Conservation (phyloP, 345 rosid genomes). For the Eucalyptus pauciflora region DNA sequence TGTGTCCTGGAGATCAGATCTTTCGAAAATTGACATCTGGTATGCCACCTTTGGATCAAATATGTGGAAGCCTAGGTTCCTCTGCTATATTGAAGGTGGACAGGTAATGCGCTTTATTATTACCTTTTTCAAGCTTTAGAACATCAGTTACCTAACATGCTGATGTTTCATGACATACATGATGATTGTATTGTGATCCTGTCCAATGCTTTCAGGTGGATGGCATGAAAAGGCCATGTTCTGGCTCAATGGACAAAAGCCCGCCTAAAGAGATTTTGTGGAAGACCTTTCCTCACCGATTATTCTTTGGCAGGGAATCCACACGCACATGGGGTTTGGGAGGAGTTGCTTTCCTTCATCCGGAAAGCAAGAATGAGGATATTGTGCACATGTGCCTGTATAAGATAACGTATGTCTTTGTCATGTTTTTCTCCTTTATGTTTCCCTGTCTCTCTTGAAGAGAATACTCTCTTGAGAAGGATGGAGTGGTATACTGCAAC, state of each 20-base stretch:
- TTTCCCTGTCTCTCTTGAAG: not conserved
- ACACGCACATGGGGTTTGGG: slow-evolving; percentile 66
- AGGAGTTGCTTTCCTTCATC: slow-evolving; percentile 81
- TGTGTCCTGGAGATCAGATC: slow-evolving; percentile 53
- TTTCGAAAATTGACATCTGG: slow-evolving; percentile 64
- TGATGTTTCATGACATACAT: not conserved
- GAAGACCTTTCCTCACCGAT: slow-evolving; percentile 63
- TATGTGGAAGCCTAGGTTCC: slow-evolving; percentile 75
- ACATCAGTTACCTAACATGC: not conserved
- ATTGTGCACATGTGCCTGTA: slow-evolving; percentile 51
- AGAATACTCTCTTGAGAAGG: not conserved
- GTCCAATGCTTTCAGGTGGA: slow-evolving; percentile 28
- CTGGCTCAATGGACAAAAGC: slow-evolving; percentile 67
- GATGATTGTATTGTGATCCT: not conserved
- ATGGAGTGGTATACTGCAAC: not conserved
- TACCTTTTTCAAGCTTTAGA: not conserved
- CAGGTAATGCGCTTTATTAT: slow-evolving; percentile 23
- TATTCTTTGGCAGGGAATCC: slow-evolving; percentile 77
- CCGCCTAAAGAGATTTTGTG: slow-evolving; percentile 64
- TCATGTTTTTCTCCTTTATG: not conserved
- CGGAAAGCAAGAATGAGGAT: slow-evolving; percentile 26
- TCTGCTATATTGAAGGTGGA: slow-evolving; percentile 85
- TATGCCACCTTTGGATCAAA: slow-evolving; percentile 87
- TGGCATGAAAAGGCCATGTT: slow-evolving; percentile 55
- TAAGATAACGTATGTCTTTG: slow-evolving; percentile 52